Base-by-base conservation (phyloP, 2,329 filamentous ascomycete species). In the Arthrobotrys iridis region DNA sequence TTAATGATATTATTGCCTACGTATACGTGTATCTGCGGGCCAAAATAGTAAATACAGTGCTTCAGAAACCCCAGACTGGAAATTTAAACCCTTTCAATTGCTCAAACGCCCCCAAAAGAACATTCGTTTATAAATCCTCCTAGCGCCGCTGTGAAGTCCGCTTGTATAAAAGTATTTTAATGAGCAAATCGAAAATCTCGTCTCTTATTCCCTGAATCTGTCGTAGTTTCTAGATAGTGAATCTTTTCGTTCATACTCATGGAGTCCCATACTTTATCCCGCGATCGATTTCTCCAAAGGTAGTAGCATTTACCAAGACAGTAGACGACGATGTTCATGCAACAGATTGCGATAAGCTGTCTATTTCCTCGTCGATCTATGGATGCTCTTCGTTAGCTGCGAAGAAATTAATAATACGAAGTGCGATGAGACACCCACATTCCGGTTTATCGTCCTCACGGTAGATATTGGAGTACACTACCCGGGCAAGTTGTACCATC, bases 291-390 rank as follows among this genome's bases (percentile, higher is more conserved):
- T 11, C 85, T 82, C 76, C 78, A 81, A 1, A 86, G 79, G 77
- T 89, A 88, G 77, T 86, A 88, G 0, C 83, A 57, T 79, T 88
- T 88, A 0, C 85, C 83, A 0, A 82, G 79, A 6, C 86, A 68
- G 77, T 87, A 87, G 0, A 87, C 72, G 0, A 82, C 78, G 8
- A 89, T 85, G 22, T 86, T 85, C 26, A 85, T 81, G 0, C 83
- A 78, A 30, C 84, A 84, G 59, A 89, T 83, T 0, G 80, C 84
- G 50, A 89, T 83, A 0, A 89, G 79, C 0, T 84, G 82, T 48
- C 82, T 84, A 74, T 89, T 88, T 0, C 88, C 88, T 0, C 83
- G 82, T 0, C 82, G 81, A 72, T 89, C 73, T 77, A 28, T 59
- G 7, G 10, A 20, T 20, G 35, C 3, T n/a, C n/a, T 3, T 40